A percentile compares a stretch with the other conserved stretches of the same genome.
These are phyloP conservation scores for Meira miltonrushii DNA, from an alignment of 1,284 basidiomycete species.

Conservation along the genomic window DNA sequence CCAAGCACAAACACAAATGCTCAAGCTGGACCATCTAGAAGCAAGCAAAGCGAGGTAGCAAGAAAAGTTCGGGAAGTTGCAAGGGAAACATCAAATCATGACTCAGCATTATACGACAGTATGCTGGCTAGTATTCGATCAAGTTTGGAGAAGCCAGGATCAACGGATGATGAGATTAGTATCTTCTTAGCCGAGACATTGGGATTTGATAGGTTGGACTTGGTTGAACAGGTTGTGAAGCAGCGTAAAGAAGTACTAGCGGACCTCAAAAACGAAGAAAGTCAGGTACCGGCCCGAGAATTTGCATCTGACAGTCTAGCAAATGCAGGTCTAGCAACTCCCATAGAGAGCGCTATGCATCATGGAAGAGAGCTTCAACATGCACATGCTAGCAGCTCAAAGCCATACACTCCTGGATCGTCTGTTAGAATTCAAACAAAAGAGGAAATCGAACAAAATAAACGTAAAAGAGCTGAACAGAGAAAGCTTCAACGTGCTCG, in stretches of 20 bases:
- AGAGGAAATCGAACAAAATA: slow-evolving; percentile 42
- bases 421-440: slow-evolving; percentile 47
- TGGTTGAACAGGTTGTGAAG: background rate
- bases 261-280: too few species aligned
- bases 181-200: slow-evolving; percentile 73
- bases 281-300: too few species aligned
- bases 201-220: slow-evolving; percentile 63
- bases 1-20: too few species aligned
- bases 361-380: background rate
- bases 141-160: background rate
- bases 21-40: too few species aligned
- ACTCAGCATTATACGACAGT: slow-evolving; percentile 1
- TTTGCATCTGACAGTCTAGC: background rate
- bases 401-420: slow-evolving; percentile 47
- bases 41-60: too few species aligned
- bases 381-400: slow-evolving; percentile 5
- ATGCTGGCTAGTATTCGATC: background rate
- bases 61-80: too few species aligned
- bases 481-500: slow-evolving; percentile 34
- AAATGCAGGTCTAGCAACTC: background rate
- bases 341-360: background rate
- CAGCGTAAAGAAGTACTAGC: background rate
- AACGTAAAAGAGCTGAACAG: slow-evolving; percentile 21
- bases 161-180: slow-evolving; percentile 64
- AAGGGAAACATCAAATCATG: background rate